Conservation (phyloP, 2,329 filamentous ascomycete species). For the Dothideomycetes sp. region DNA sequence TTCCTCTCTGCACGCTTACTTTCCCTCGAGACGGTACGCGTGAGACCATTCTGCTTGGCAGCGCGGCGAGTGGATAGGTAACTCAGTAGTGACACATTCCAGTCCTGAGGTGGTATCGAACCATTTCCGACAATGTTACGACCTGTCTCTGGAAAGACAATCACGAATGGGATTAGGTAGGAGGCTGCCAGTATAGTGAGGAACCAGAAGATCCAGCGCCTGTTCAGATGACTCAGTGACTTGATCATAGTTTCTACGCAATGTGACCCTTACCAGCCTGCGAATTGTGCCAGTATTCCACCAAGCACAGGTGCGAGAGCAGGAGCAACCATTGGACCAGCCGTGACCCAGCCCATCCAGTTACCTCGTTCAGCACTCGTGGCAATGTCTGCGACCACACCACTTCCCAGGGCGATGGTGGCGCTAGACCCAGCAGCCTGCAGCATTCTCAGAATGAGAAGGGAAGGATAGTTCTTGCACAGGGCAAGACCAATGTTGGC, state of each 20-base stretch:
- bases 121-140: slow-evolving; percentile 31
- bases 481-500: slow-evolving; percentile 31
- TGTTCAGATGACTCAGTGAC: too few species aligned
- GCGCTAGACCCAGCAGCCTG: slow-evolving; percentile 28
- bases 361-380: slow-evolving; percentile 23
- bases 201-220: slow-evolving; percentile 32
- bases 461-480: slow-evolving; percentile 25
- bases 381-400: slow-evolving; percentile 25
- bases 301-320: slow-evolving; percentile 20
- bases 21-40: slow-evolving; percentile 15
- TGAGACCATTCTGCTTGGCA: slow-evolving; percentile 11
- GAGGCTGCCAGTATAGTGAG: slow-evolving; percentile 28
- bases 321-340: slow-evolving; percentile 15
- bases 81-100: slow-evolving; percentile 19
- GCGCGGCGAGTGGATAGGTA: slow-evolving; percentile 14
- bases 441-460: slow-evolving; percentile 29
- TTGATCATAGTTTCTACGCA: too few species aligned
- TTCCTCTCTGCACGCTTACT: slow-evolving; percentile 14
- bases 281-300: slow-evolving; percentile 21
- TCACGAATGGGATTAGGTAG: slow-evolving; percentile 17
- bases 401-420: slow-evolving; percentile 26
- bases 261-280: too few species aligned
- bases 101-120: slow-evolving; percentile 16
- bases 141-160: slow-evolving; percentile 27
- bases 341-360: slow-evolving; percentile 22